Evolutionary conservation across 2,329 filamentous ascomycete species (phyloP).

Genomic region (Aspergillus persii): DNA sequence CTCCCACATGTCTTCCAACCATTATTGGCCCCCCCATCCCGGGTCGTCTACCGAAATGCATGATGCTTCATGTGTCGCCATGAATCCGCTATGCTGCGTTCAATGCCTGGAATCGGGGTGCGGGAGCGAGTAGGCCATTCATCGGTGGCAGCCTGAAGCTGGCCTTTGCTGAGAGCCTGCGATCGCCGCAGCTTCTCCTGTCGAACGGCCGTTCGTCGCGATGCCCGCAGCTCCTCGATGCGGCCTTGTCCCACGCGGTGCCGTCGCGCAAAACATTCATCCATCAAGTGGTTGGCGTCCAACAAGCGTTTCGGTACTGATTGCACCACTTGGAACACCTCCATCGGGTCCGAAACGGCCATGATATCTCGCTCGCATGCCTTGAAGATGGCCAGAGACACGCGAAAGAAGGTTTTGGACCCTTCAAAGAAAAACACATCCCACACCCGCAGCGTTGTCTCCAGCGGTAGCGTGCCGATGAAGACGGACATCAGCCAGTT

Average conservation of each 20-base stretch:
- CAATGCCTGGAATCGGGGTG: constrained; percentile 28
- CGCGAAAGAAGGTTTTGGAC: constrained; percentile 87
- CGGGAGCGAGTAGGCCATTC: constrained; percentile 31
- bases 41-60: constrained; percentile 27
- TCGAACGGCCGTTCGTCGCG: constrained; percentile 57
- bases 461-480: constrained; percentile 87
- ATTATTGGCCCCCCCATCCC: not conserved
- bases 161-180: constrained; percentile 34
- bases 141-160: constrained; percentile 32
- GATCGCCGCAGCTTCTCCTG: constrained; percentile 42
- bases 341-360: constrained; percentile 79
- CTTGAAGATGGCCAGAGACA: constrained; percentile 89
- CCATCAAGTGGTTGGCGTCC: constrained; percentile 78
- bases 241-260: constrained; percentile 78
- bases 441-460: constrained; percentile 90
- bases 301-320: constrained; percentile 76
- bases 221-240: constrained; percentile 72
- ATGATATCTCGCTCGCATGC: constrained; percentile 77
- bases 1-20: not conserved
- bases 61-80: constrained; percentile 37
- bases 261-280: constrained; percentile 75
- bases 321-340: constrained; percentile 94
- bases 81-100: constrained; percentile 33
- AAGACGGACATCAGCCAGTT: constrained; percentile 99
- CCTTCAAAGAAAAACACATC: constrained; percentile 96